Conservation (phyloP, 2,329 filamentous ascomycete species). For the Colletotrichum magnum region DNA sequence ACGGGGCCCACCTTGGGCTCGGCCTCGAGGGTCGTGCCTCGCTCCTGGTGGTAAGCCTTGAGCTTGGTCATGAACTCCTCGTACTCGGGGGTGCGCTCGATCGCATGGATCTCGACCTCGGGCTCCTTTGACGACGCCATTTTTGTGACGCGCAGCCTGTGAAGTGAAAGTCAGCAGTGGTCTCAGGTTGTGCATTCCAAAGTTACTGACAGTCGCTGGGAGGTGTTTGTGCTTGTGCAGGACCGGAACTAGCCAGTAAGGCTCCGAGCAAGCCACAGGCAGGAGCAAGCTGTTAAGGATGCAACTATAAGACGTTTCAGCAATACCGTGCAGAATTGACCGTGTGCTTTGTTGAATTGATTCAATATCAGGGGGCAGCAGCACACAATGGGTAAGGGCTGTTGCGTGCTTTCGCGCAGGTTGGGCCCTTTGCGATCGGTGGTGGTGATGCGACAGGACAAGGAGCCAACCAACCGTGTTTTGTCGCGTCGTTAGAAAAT, state of each 20-base stretch:
- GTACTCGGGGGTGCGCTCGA: conserved; percentile 78
- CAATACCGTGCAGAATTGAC: no score
- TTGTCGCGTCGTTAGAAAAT: conserved; percentile 38
- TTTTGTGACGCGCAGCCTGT: not conserved
- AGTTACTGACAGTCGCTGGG: not conserved
- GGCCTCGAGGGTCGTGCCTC: conserved; percentile 83
- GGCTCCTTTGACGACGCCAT: conserved; percentile 38
- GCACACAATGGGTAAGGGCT: conserved; percentile 9
- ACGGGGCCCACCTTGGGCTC: conserved; percentile 86
- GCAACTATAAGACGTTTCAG: not conserved
- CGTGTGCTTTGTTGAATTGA: not conserved
- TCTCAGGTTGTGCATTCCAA: no score
- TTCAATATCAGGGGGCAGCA: not conserved
- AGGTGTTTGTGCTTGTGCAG: not conserved
- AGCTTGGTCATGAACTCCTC: conserved; percentile 83
- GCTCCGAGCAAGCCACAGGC: conserved; percentile 10
- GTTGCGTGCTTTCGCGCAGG: conserved; percentile 28
- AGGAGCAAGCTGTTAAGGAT: not conserved
- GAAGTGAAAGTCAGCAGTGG: no score
- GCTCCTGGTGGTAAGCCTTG: conserved; percentile 80
- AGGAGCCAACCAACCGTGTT: conserved; percentile 35
- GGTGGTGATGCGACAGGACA: conserved; percentile 32
- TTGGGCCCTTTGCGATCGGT: conserved; percentile 38
- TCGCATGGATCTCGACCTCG: conserved; percentile 57
- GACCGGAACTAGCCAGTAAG: conserved; percentile 4